These are phyloP conservation scores for Sphaerobolus stellatus DNA, from an alignment of 1,284 basidiomycete species.

Conservation along the genomic window DNA sequence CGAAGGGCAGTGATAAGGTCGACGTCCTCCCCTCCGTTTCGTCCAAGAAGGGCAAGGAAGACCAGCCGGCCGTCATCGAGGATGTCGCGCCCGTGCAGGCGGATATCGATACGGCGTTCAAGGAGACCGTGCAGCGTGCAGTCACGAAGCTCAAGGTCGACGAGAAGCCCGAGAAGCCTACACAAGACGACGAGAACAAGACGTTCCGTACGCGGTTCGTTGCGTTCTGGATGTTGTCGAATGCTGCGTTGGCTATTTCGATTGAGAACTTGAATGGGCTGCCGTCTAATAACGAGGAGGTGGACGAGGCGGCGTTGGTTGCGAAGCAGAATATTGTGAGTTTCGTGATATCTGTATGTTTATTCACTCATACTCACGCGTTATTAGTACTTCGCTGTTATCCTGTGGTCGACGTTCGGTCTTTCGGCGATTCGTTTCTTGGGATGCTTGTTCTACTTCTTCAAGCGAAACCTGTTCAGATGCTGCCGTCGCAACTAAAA, in stretches of 20 bases:
- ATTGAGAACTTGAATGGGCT: constrained; percentile 86
- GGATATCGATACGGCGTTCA: constrained; percentile 92
- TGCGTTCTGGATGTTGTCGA: constrained; percentile 82
- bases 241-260: constrained; percentile 76
- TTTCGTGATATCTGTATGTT: constrained; percentile 15
- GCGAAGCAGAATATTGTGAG: constrained; percentile 58
- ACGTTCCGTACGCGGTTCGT: constrained; percentile 92
- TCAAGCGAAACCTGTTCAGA: constrained; percentile 80
- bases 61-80: constrained; percentile 77
- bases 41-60: constrained; percentile 75
- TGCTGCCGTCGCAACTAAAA: constrained; percentile 72
- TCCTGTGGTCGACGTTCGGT: constrained; percentile 88
- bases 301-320: constrained; percentile 46
- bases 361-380: constrained; percentile 16
- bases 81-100: constrained; percentile 79
- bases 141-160: constrained; percentile 77
- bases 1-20: constrained; percentile 94
- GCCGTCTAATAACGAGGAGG: constrained; percentile 36
- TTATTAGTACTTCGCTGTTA: constrained; percentile 70
- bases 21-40: constrained; percentile 91
- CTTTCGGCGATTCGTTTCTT: constrained; percentile 79
- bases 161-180: constrained; percentile 77
- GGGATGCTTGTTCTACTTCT: constrained; percentile 83
- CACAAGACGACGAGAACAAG: constrained; percentile 88
- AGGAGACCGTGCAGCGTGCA: constrained; percentile 90